Conservation (phyloP, 106 monocot species). For the Dendrobium nobile region DNA sequence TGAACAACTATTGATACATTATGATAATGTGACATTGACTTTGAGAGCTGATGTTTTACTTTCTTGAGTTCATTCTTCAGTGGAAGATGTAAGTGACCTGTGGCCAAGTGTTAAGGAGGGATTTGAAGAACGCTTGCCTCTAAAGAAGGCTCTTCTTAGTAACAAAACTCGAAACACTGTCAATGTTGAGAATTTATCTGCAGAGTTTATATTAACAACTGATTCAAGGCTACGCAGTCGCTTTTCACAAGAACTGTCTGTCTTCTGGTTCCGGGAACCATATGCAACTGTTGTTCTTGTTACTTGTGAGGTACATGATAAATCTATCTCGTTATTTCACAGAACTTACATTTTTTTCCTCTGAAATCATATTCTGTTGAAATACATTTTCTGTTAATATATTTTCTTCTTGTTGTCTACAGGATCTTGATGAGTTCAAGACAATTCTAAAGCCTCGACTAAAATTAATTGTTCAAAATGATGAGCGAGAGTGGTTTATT, state of each 20-base stretch:
- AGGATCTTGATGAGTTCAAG: conserved; percentile 99
- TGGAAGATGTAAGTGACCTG: conserved; percentile 98
- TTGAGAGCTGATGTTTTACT: background rate
- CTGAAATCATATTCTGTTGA: background rate
- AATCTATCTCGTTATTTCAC: background rate
- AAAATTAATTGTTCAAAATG: conserved; percentile 96
- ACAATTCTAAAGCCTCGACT: conserved; percentile 91
- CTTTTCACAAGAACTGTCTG: conserved; percentile 95
- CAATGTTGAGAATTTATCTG: conserved; percentile 60
- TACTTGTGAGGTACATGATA: conserved; percentile 74
- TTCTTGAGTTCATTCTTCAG: conserved; percentile 30
- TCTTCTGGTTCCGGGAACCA: conserved; percentile 97
- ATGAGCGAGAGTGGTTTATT: conserved; percentile 95
- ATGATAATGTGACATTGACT: background rate
- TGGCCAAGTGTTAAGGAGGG: conserved; percentile 86
- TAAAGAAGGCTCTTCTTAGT: conserved; percentile 72
- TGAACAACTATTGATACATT: background rate
- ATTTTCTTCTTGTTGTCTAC: conserved; percentile 7
- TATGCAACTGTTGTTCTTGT: conserved; percentile 94
- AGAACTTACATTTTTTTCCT: background rate
- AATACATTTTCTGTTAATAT: background rate
- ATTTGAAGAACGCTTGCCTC: conserved; percentile 67
- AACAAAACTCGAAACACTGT: conserved; percentile 88
- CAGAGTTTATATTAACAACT: conserved; percentile 89
- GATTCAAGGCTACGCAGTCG: conserved; percentile 89